These are phyloP conservation scores for Juncus inflexus DNA, from an alignment of 176 grass and related monocot species.

Conservation along the genomic window DNA sequence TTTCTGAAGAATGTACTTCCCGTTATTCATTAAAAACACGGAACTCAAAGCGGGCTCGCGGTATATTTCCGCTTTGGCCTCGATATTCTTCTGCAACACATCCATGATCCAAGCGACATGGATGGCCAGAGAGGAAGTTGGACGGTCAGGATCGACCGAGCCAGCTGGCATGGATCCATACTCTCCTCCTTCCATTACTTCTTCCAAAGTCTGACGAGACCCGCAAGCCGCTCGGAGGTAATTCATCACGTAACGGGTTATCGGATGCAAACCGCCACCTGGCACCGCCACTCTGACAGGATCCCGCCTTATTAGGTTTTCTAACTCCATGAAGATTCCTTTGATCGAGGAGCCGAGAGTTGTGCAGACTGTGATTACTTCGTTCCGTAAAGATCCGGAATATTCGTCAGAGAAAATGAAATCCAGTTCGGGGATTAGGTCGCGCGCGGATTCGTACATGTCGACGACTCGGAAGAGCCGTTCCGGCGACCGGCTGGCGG, in stretches of 20 bases:
- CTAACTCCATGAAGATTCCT: conserved; percentile 94
- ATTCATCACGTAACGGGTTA: conserved; percentile 94
- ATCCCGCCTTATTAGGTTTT: conserved; percentile 93
- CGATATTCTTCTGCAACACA: conserved; percentile 84
- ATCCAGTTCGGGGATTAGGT: conserved; percentile 79
- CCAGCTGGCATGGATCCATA: conserved; percentile 30
- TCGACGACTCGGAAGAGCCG: conserved; percentile 92
- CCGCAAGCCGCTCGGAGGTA: conserved; percentile 85
- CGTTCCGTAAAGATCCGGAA: conserved; percentile 69
- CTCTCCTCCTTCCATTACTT: conserved; percentile 85
- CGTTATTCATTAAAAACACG: conserved; percentile 93
- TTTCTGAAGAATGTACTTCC: conserved; percentile 88
- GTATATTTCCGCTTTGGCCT: conserved; percentile 88
- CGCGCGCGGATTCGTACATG: conserved; percentile 87
- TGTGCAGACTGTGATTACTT: conserved; percentile 60
- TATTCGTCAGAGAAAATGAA: conserved; percentile 77
- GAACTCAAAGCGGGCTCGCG: conserved; percentile 61
- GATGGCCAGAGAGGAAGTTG: conserved; percentile 75
- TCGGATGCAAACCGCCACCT: conserved; percentile 81
- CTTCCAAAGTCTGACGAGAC: conserved; percentile 83
- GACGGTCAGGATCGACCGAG: conserved; percentile 66
- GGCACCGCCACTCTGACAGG: conserved; percentile 62
- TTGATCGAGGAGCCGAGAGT: conserved; percentile 74
- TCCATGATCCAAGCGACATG: conserved; percentile 99
- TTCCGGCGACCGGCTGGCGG: conserved; percentile 67